Percentiles rank a stretch among this genome's conserved stretches.
Conservation (phyloP, 768 basidiomycete genomes). For the Boletus tomentosulus region DNA sequence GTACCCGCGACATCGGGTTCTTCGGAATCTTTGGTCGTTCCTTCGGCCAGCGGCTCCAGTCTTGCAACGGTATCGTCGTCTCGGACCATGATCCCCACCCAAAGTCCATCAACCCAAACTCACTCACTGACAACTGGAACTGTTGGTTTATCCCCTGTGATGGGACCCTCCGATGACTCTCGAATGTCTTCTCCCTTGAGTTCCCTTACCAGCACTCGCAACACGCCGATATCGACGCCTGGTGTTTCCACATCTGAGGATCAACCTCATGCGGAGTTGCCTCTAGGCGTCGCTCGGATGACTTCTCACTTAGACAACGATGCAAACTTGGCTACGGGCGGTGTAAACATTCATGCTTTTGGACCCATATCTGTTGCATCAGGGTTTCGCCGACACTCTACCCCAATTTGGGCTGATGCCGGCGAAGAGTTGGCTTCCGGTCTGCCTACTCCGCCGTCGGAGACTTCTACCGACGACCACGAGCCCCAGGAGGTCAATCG, state of each 20-base stretch:
- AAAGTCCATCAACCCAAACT: background rate
- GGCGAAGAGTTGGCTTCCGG: background rate
- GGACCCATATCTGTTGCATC: background rate
- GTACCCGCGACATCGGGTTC: background rate
- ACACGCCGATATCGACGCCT: background rate
- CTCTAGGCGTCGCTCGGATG: background rate
- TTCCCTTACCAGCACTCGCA: background rate
- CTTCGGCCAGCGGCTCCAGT: background rate
- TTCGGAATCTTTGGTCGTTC: background rate
- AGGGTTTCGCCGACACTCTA: background rate
- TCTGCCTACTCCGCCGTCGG: conserved; percentile 8
- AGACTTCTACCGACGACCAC: background rate
- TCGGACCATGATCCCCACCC: background rate
- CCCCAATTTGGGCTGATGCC: background rate
- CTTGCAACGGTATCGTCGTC: background rate
- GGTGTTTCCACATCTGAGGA: background rate
- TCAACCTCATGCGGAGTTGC: background rate
- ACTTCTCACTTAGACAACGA: background rate
- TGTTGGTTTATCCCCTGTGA: no score
- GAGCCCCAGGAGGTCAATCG: background rate
- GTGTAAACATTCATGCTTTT: background rate
- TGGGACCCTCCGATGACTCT: background rate
- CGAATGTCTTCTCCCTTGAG: background rate
- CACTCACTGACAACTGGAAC: background rate
- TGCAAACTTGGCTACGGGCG: background rate